Percentiles rank a stretch among this genome's conserved stretches.
Evolutionary conservation across 257 asterid genomes (phyloP).

Genomic region (Gentiana dahurica): DNA sequence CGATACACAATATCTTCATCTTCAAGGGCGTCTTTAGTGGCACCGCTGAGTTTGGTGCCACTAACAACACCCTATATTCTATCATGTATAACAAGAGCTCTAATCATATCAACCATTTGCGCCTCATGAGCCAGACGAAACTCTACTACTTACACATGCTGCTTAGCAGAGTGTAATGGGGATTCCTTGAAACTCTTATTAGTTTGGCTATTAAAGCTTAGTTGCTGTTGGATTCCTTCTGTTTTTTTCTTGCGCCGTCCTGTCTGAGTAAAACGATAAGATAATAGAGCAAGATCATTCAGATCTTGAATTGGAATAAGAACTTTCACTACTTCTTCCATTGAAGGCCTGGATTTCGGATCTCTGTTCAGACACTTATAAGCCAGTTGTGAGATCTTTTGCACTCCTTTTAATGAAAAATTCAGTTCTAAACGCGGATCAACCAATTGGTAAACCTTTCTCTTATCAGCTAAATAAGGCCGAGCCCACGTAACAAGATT

Average conservation of each 20-base stretch:
- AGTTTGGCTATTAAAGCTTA: constrained; percentile 25
- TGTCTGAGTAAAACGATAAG: constrained; percentile 46
- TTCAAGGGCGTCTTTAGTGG: too few relatives aligned
- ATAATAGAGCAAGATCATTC: constrained; percentile 63
- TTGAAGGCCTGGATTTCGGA: constrained; percentile 69
- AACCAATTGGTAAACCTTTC: constrained; percentile 73
- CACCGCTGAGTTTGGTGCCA: too few relatives aligned
- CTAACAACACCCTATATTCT: neutral
- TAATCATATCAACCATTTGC: constrained; percentile 2
- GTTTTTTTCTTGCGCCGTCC: constrained; percentile 54
- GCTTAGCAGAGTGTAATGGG: constrained; percentile 37
- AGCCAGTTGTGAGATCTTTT: constrained; percentile 62
- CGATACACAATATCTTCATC: neutral
- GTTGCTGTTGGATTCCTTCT: constrained; percentile 33
- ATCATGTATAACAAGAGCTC: constrained; percentile 10
- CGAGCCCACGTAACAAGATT: constrained; percentile 92
- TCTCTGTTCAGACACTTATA: constrained; percentile 65
- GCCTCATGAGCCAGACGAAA: neutral
- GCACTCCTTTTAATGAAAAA: constrained; percentile 80
- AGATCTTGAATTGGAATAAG: constrained; percentile 64
- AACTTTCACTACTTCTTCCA: constrained; percentile 79
- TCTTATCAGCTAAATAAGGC: constrained; percentile 68
- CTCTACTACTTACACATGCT: constrained; percentile 24
- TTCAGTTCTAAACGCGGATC: constrained; percentile 85
- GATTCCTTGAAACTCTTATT: constrained; percentile 37